Conservation (phyloP, 2,329 filamentous ascomycete genomes). For the Fonsecaea monophora region DNA sequence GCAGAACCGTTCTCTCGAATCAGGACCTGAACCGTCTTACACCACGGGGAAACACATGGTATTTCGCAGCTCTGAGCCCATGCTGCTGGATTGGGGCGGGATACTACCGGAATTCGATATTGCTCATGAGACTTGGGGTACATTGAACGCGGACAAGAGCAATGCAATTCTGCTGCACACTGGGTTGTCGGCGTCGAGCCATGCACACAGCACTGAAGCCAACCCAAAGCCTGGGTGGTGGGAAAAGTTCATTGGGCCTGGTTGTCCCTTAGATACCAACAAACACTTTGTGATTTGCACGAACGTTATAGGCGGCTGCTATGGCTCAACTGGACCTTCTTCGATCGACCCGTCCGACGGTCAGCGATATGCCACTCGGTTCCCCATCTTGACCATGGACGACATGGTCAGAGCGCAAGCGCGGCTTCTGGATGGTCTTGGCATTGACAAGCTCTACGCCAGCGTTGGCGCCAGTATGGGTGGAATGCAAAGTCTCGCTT, state of each 20-base stretch:
- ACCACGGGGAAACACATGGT: slow-evolving; percentile 83
- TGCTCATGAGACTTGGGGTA: slow-evolving; percentile 92
- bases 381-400: slow-evolving; percentile 92
- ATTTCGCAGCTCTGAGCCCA: slow-evolving; percentile 74
- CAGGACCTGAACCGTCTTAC: slow-evolving; percentile 91
- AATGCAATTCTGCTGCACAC: slow-evolving; percentile 95
- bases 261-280: slow-evolving; percentile 82
- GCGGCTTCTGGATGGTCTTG: slow-evolving; percentile 78
- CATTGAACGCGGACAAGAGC: slow-evolving; percentile 76
- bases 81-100: slow-evolving; percentile 93
- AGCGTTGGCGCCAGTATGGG: slow-evolving; percentile 98
- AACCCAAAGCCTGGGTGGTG: slow-evolving; percentile 96
- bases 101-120: slow-evolving; percentile 87
- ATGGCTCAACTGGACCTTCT: slow-evolving; percentile 89
- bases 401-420: slow-evolving; percentile 99
- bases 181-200: slow-evolving; percentile 93
- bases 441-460: slow-evolving; percentile 80
- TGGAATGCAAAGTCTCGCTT: slow-evolving; percentile 94
- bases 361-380: slow-evolving; percentile 87
- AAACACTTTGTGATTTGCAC: slow-evolving; percentile 95
- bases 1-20: slow-evolving; percentile 63
- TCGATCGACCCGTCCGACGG: slow-evolving; percentile 88
- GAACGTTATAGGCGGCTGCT: slow-evolving; percentile 95
- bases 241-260: slow-evolving; percentile 97
- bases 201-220: slow-evolving; percentile 86